phyloP scores from a whole-genome alignment of 768 basidiomycete genomes.

The Hirschioporus abietinus region DNA sequence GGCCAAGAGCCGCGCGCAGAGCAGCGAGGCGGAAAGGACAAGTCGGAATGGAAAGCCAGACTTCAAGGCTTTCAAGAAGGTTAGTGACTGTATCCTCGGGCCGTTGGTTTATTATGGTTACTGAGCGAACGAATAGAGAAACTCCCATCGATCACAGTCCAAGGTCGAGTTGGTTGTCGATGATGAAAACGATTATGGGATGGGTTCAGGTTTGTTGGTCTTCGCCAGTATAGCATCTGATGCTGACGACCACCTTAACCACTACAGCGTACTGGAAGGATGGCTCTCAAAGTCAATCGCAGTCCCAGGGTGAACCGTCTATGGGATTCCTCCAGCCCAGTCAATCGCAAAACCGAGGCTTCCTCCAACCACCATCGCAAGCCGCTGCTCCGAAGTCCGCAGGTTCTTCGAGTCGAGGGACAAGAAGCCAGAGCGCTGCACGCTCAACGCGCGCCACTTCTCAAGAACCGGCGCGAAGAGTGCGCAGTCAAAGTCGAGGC shows the following conservation, averaged over 20 bases:
- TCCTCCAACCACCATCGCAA: slow-evolving; percentile 15
- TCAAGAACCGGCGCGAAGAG: slow-evolving; percentile 11
- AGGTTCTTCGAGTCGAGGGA: slow-evolving; percentile 36
- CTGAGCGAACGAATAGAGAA: slow-evolving; percentile 23
- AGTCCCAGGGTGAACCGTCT: slow-evolving; percentile 18
- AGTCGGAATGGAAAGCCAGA: slow-evolving; percentile 52
- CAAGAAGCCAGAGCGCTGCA: slow-evolving; percentile 23
- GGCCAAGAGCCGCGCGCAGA: slow-evolving; percentile 1
- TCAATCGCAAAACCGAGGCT: slow-evolving; percentile 19
- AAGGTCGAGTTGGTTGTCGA: slow-evolving; percentile 48
- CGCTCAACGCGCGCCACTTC: slow-evolving; percentile 6
- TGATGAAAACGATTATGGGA: slow-evolving; percentile 49
- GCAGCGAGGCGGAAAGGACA: slow-evolving; percentile 13
- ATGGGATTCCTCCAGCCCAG: slow-evolving; percentile 15
- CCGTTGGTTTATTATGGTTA: not conserved
- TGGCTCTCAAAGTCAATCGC: slow-evolving; percentile 17
- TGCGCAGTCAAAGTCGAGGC: slow-evolving; percentile 12
- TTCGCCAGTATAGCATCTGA: not conserved
- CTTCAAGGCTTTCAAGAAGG: slow-evolving; percentile 79
- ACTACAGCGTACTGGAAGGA: slow-evolving; percentile 55
- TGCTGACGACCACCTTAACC: slow-evolving; percentile 2
- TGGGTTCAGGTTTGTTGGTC: slow-evolving; percentile 41
- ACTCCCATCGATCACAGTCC: slow-evolving; percentile 19
- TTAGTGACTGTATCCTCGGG: slow-evolving; percentile 20
- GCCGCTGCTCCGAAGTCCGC: slow-evolving; percentile 15